Base-by-base conservation (phyloP, 257 asterid species). In the Haberlea rhodopensis region DNA sequence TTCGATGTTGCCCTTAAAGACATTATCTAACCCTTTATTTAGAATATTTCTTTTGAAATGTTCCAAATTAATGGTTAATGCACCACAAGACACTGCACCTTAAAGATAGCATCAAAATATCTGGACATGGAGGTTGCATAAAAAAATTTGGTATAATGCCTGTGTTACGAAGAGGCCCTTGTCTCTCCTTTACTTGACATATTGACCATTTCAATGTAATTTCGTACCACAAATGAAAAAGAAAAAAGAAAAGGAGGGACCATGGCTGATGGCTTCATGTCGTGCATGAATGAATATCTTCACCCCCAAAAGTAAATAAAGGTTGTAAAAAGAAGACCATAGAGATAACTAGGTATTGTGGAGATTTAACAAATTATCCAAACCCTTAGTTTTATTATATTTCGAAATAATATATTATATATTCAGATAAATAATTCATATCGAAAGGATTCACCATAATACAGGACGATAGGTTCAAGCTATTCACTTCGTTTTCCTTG, bases 141-240 rank as follows among this genome's bases (percentile, higher is more conserved):
- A 2, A 23, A 3, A 46, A 18, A 5, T 59, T 40, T 60, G 59
- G 34, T 60, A 52, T 9, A 52, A 34, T 37, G 4, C 22, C 15
- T 18, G 1, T 22, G 5, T 6, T 28, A 5, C 20, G 16, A 32
- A 21, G 20, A 19, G 25, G 63, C 19, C 57, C 34, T 25, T 53
- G 74, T 62, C 68, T 28, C 49, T 62, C 20, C 19, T 61, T 25
- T 18, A 26, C 40, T 60, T 13, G 57, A 40, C 68, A 60, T 43
- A 43, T 25, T 19, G 18, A 28, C 40, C 37, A 49, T 24, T 43
- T 4, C 18, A 45, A 3, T 4, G 20, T 1, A 26, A 7, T 46
- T 63, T 63, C 49, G 45, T 49, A 49, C 20, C 27, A 29, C 8
- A 29, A 62, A 8, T 34, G 19, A 26, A 28, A 5, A 2, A 5